Percentiles rank a stretch among this genome's conserved stretches.
These are phyloP conservation scores for Epichloe sibirici DNA, from an alignment of 2,329 filamentous ascomycete species.

Conservation along the genomic window DNA sequence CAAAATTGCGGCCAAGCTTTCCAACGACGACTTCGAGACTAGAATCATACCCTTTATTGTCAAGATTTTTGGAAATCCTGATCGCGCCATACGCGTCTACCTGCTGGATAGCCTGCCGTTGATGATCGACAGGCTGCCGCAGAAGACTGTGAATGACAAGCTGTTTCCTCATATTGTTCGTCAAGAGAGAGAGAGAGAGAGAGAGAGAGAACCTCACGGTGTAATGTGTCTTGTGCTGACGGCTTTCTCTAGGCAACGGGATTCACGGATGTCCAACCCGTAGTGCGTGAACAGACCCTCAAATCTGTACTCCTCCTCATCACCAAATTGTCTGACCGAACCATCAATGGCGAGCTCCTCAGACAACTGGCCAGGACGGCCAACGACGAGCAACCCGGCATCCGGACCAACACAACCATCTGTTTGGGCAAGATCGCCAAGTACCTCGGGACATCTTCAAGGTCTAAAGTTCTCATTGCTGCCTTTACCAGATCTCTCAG, in stretches of 20 bases:
- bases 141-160: slow-evolving; percentile 87
- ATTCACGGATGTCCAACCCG: slow-evolving; percentile 80
- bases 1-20: slow-evolving; percentile 79
- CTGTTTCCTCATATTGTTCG: slow-evolving; percentile 86
- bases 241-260: slow-evolving; percentile 56
- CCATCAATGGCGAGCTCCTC: slow-evolving; percentile 85
- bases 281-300: slow-evolving; percentile 90
- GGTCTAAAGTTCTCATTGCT: slow-evolving; percentile 83
- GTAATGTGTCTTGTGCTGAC: slow-evolving; percentile 8
- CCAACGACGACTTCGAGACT: slow-evolving; percentile 77
- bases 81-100: slow-evolving; percentile 83
- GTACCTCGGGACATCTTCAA: slow-evolving; percentile 64
- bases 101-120: slow-evolving; percentile 75
- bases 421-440: slow-evolving; percentile 93
- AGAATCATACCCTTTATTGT: slow-evolving; percentile 79
- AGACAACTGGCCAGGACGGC: slow-evolving; percentile 88
- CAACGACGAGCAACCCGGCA: slow-evolving; percentile 94
- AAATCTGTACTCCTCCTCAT: slow-evolving; percentile 87
- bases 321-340: slow-evolving; percentile 78
- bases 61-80: slow-evolving; percentile 78
- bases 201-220: too few relatives aligned
- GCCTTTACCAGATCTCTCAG: slow-evolving; percentile 82
- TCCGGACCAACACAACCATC: slow-evolving; percentile 95
- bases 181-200: not conserved
- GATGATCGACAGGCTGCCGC: slow-evolving; percentile 83